Conservation (phyloP, 257 asterid species). For the Haberlea rhodopensis region DNA sequence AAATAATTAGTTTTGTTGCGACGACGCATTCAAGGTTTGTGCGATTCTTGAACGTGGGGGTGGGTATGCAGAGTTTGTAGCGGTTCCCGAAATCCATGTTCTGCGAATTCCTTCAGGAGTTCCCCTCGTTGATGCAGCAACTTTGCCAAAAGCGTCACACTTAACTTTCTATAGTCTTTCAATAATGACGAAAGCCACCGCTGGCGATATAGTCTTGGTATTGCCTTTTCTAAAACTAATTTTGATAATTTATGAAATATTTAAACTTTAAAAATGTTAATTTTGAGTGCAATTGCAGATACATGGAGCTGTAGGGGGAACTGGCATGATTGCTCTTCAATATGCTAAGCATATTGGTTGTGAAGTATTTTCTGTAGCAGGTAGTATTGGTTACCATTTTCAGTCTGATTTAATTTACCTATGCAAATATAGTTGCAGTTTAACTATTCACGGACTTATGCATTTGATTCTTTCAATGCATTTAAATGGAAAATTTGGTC, state of each 20-base stretch:
- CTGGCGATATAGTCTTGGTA: background rate
- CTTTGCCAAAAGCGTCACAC: background rate
- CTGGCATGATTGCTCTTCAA: background rate
- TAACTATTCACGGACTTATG: too few relatives aligned
- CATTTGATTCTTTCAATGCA: too few relatives aligned
- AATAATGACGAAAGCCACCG: background rate
- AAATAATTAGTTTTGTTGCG: too few relatives aligned
- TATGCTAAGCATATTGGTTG: background rate
- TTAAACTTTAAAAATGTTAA: too few relatives aligned
- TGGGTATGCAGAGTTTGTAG: background rate
- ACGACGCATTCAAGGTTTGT: background rate
- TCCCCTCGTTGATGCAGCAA: background rate
- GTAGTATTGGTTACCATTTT: too few relatives aligned
- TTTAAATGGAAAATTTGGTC: too few relatives aligned
- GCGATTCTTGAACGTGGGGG: background rate
- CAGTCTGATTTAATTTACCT: too few relatives aligned
- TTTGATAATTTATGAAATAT: too few relatives aligned
- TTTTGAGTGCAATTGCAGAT: background rate
- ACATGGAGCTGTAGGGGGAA: background rate
- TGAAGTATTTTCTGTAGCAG: background rate
- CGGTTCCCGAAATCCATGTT: background rate
- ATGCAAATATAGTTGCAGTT: too few relatives aligned
- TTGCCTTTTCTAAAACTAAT: background rate
- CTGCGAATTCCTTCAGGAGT: background rate
- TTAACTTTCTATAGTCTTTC: background rate